Evolutionary conservation across 345 rosid species (phyloP).

Genomic region (Brassica juncea): DNA sequence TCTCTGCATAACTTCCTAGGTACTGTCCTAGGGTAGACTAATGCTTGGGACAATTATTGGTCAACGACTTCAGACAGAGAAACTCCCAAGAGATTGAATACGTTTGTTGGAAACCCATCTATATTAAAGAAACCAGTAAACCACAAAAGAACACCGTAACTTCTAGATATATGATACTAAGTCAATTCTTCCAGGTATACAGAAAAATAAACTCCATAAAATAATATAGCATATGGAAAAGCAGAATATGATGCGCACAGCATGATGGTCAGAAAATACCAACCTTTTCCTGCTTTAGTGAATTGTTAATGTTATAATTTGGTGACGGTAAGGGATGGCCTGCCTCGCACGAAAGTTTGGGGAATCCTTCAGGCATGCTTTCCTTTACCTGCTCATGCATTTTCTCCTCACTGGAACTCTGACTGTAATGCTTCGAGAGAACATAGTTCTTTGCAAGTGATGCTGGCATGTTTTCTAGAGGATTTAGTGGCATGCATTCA

Average conservation of each 20-base stretch:
- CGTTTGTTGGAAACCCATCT: constrained; percentile 9
- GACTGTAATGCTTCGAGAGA: constrained; percentile 46
- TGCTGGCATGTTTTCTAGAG: constrained; percentile 69
- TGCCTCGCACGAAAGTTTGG: constrained; percentile 50
- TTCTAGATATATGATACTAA: constrained; percentile 17
- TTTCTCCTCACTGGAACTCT: constrained; percentile 55
- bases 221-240: constrained; percentile 10
- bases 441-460: constrained; percentile 56
- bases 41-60: constrained; percentile 3
- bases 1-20: not conserved
- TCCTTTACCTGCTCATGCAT: constrained; percentile 52
- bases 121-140: constrained; percentile 14
- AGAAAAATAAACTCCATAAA: constrained; percentile 17
- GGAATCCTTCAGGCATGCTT: constrained; percentile 49
- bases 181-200: constrained; percentile 5
- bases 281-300: constrained; percentile 58
- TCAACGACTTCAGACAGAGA: constrained; percentile 16
- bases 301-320: constrained; percentile 41
- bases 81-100: constrained; percentile 17
- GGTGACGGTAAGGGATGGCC: constrained; percentile 48
- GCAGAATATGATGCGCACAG: constrained; percentile 18
- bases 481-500: constrained; percentile 82
- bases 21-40: not conserved
- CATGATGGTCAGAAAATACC: constrained; percentile 34
- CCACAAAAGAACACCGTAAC: constrained; percentile 6